Conservation (phyloP, 768 basidiomycete species). For the Mycena leptocephala region DNA sequence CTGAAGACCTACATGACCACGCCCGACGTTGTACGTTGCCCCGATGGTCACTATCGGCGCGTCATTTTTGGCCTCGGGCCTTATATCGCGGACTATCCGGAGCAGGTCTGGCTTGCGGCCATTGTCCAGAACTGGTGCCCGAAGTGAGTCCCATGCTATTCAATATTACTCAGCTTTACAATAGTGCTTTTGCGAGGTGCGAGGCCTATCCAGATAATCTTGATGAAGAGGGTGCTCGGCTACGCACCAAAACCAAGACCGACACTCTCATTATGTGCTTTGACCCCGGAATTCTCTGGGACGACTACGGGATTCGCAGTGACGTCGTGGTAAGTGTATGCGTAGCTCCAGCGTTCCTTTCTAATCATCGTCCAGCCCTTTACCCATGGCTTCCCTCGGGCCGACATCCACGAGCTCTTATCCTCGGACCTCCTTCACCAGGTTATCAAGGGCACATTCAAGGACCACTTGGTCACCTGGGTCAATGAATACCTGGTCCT, state of each 20-base stretch:
- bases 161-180: background rate
- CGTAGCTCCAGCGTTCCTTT: no score
- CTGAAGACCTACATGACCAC: slow-evolving; percentile 40
- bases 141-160: background rate
- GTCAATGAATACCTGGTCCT: slow-evolving; percentile 39
- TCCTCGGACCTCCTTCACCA: slow-evolving; percentile 34
- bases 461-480: slow-evolving; percentile 46
- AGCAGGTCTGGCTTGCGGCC: slow-evolving; percentile 42
- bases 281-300: slow-evolving; percentile 35
- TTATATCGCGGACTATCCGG: slow-evolving; percentile 51
- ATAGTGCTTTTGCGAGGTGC: background rate
- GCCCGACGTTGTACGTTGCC: slow-evolving; percentile 38
- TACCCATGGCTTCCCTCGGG: slow-evolving; percentile 38
- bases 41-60: slow-evolving; percentile 44
- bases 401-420: slow-evolving; percentile 25
- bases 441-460: slow-evolving; percentile 37
- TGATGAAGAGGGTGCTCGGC: slow-evolving; percentile 6
- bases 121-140: slow-evolving; percentile 46
- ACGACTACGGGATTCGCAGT: slow-evolving; percentile 30
- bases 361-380: slow-evolving; percentile 35
- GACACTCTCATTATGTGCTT: slow-evolving; percentile 12
- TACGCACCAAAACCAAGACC: slow-evolving; percentile 19
- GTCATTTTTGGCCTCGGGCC: slow-evolving; percentile 45
- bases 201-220: slow-evolving; percentile 10
- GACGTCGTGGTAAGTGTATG: slow-evolving; percentile 39